Percentiles rank a stretch among this genome's conserved stretches.
Conservation (phyloP, 2,329 filamentous ascomycete genomes). For the Akanthomyces muscarius region DNA sequence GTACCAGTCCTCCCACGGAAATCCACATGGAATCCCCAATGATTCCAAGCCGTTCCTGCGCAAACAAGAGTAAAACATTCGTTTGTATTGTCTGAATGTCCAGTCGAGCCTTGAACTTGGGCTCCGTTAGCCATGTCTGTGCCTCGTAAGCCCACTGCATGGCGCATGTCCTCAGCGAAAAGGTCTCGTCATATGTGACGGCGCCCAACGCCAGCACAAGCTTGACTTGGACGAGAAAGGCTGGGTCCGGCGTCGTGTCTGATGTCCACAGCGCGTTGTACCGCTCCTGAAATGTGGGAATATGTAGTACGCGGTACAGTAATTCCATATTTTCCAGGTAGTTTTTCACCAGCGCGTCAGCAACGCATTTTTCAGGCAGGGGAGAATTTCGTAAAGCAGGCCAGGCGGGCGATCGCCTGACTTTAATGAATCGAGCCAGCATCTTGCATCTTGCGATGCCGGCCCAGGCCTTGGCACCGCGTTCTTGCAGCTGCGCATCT, state of each 20-base stretch:
- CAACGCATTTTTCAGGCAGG: constrained; percentile 44
- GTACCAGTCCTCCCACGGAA: constrained; percentile 40
- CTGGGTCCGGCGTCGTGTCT: constrained; percentile 28
- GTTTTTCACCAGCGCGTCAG: constrained; percentile 44
- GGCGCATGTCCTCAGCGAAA: constrained; percentile 46
- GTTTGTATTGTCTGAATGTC: constrained; percentile 49
- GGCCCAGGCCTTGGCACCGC: constrained; percentile 31
- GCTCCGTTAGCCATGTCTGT: constrained; percentile 50
- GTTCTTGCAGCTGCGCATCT: constrained; percentile 37
- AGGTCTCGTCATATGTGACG: constrained; percentile 45
- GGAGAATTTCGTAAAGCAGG: constrained; percentile 37
- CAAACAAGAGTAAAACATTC: constrained; percentile 40
- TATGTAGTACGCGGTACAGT: constrained; percentile 47
- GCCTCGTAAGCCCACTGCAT: constrained; percentile 56
- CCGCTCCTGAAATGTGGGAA: constrained; percentile 44
- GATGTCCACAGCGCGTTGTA: constrained; percentile 49
- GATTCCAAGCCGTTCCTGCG: constrained; percentile 34
- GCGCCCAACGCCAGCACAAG: constrained; percentile 56
- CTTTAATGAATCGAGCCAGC: constrained; percentile 50
- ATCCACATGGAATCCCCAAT: constrained; percentile 47
- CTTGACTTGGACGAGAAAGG: constrained; percentile 54
- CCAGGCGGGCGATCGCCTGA: constrained; percentile 44
- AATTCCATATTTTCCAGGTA: constrained; percentile 48
- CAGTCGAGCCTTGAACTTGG: constrained; percentile 49
- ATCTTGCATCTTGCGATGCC: constrained; percentile 49